These are phyloP conservation scores for Lachnellula cervina DNA, from an alignment of 2,329 filamentous ascomycete species.

Conservation along the genomic window DNA sequence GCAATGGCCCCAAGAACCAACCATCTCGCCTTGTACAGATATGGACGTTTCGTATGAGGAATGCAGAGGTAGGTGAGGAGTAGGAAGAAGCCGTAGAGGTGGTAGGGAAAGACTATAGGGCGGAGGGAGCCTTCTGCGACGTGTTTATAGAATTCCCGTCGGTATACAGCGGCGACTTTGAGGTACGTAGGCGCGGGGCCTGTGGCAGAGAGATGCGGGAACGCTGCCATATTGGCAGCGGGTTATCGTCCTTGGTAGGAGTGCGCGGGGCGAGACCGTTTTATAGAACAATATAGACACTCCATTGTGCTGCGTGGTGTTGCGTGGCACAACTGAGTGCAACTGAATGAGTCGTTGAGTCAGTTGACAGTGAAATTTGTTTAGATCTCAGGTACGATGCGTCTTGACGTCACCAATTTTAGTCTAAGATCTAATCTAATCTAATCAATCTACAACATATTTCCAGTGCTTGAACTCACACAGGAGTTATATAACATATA, in stretches of 20 bases:
- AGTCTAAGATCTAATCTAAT: not conserved
- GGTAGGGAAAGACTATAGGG: slow-evolving; percentile 50
- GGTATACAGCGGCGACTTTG: slow-evolving; percentile 32
- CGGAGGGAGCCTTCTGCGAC: slow-evolving; percentile 37
- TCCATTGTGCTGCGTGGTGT: not conserved
- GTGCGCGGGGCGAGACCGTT: not conserved
- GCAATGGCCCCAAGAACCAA: slow-evolving; percentile 42
- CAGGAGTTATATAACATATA: no score
- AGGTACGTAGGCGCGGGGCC: slow-evolving; percentile 15
- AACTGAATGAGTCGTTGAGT: not conserved
- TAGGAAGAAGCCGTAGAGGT: slow-evolving; percentile 43
- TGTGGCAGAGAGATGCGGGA: slow-evolving; percentile 20
- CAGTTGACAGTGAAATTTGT: not conserved
- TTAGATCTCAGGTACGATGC: not conserved
- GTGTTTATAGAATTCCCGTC: slow-evolving; percentile 34
- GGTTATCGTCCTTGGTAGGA: not conserved
- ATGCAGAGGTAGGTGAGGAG: slow-evolving; percentile 51
- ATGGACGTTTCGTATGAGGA: slow-evolving; percentile 46
- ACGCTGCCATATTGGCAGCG: slow-evolving; percentile 12
- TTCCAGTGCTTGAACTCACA: not conserved
- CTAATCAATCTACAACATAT: not conserved
- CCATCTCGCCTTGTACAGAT: slow-evolving; percentile 48
- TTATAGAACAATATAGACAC: not conserved
- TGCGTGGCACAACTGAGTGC: not conserved
- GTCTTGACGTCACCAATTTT: not conserved